Evolutionary conservation across 2,329 filamentous ascomycete species (phyloP).

Genomic region (Cytospora piceae): DNA sequence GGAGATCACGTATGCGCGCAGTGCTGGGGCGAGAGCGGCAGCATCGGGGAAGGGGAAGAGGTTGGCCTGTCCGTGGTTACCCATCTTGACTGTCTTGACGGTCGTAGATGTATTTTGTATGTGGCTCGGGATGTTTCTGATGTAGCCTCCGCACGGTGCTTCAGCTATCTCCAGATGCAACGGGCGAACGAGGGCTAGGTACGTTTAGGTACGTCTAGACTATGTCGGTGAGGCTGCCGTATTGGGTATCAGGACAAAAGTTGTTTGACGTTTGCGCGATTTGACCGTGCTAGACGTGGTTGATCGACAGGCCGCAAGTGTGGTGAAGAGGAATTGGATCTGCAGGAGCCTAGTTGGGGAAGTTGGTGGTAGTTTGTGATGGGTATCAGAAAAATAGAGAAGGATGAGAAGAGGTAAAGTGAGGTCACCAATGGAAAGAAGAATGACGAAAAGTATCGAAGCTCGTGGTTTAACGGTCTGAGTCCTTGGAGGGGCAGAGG

Average conservation of each 20-base stretch:
- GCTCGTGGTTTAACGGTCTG: not conserved
- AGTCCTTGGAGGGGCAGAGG: conserved; percentile 16
- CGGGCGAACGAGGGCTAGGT: not conserved
- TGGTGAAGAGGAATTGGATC: not conserved
- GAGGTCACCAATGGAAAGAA: not conserved
- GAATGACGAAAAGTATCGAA: conserved; percentile 2
- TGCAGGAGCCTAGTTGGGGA: not conserved
- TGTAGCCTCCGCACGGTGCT: not conserved
- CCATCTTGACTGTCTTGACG: conserved; percentile 51
- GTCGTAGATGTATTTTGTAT: not conserved
- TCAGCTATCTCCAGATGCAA: not conserved
- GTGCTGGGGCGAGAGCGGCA: conserved; percentile 71
- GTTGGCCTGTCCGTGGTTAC: conserved; percentile 58
- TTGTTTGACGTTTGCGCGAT: conserved; percentile 21
- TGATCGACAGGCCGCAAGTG: not conserved
- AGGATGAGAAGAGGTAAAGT: conserved; percentile 4
- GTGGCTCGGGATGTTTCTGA: not conserved
- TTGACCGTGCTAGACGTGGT: conserved; percentile 13
- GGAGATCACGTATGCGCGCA: conserved; percentile 82
- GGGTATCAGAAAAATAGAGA: not conserved
- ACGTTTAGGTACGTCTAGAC: not conserved
- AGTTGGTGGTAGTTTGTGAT: not conserved
- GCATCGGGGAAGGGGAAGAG: conserved; percentile 80
- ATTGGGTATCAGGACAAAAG: not conserved
- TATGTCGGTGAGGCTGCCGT: not conserved